Percentiles rank a stretch among this genome's conserved stretches.
Evolutionary conservation across 179 eudicot genomes (phyloP).

Genomic region (Actinidia arguta): DNA sequence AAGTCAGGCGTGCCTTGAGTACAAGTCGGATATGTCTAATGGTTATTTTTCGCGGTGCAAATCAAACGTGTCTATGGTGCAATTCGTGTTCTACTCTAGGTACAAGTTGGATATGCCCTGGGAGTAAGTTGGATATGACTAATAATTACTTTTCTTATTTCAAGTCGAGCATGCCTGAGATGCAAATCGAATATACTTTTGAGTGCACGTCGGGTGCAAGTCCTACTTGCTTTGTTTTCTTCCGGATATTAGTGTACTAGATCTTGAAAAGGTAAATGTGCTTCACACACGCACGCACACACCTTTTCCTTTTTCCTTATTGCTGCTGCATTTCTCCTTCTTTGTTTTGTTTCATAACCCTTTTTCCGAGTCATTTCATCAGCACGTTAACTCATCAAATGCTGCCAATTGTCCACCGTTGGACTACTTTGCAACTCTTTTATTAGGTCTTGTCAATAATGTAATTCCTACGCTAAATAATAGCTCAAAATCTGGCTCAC

Average conservation of each 20-base stretch:
- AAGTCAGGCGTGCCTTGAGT: too few species aligned
- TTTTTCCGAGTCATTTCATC: slow-evolving; percentile 92
- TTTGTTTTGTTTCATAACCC: slow-evolving; percentile 66
- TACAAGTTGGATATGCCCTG: too few species aligned
- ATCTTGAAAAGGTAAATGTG: slow-evolving; percentile 70
- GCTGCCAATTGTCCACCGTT: slow-evolving; percentile 79
- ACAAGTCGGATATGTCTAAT: too few species aligned
- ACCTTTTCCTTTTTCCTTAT: neutral
- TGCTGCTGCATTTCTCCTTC: slow-evolving; percentile 21
- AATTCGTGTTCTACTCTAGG: too few species aligned
- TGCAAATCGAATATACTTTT: too few species aligned
- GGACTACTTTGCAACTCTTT: slow-evolving; percentile 89
- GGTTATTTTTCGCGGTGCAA: too few species aligned
- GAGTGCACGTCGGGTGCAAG: too few species aligned
- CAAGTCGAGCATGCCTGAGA: too few species aligned
- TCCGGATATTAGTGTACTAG: slow-evolving; percentile 80
- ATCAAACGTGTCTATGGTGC: too few species aligned
- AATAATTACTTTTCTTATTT: too few species aligned
- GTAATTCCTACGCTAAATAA: slow-evolving; percentile 83
- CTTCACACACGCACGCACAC: neutral
- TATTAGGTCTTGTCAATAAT: slow-evolving; percentile 78
- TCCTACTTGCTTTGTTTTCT: too few species aligned
- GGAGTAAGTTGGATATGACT: too few species aligned
- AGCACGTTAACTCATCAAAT: slow-evolving; percentile 72
- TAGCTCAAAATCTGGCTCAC: slow-evolving; percentile 61